A percentile compares a stretch with the other conserved stretches of the same genome.
These are phyloP conservation scores for Carpinus viminea DNA, from an alignment of 306 rosid genomes.

Conservation along the genomic window DNA sequence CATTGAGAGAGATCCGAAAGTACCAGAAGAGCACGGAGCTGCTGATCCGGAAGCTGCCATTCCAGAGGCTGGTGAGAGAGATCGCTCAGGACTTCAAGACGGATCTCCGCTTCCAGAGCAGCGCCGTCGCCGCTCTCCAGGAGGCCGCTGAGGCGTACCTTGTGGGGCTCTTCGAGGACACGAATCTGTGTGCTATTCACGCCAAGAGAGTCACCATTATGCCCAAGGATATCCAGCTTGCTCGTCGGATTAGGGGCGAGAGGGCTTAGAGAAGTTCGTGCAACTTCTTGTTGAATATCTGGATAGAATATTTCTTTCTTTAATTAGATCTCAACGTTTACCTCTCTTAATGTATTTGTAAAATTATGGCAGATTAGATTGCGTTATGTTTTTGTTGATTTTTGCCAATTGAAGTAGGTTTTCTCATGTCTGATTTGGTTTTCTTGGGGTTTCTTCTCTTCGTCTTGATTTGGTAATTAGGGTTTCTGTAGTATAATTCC, in stretches of 20 bases:
- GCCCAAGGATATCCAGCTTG: slow-evolving; percentile 43
- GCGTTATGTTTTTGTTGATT: not conserved
- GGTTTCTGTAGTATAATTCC: too few species aligned
- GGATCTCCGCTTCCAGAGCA: slow-evolving; percentile 6
- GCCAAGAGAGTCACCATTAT: slow-evolving; percentile 42
- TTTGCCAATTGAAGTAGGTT: too few species aligned
- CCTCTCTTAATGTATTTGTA: not conserved
- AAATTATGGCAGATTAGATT: not conserved
- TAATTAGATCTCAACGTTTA: too few species aligned
- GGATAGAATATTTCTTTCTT: too few species aligned
- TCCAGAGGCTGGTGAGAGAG: slow-evolving; percentile 38
- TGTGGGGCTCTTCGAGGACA: slow-evolving; percentile 41
- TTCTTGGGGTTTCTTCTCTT: too few species aligned
- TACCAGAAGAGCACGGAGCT: slow-evolving; percentile 42
- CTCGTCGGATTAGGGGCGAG: slow-evolving; percentile 37
- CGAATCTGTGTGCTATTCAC: slow-evolving; percentile 39
- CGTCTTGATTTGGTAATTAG: too few species aligned
- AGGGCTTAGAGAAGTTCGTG: not conserved
- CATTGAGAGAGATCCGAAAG: slow-evolving; percentile 36
- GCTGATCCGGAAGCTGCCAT: slow-evolving; percentile 34
- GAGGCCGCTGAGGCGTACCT: slow-evolving; percentile 40
- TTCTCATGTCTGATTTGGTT: too few species aligned
- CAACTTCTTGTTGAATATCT: too few species aligned
- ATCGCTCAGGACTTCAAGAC: slow-evolving; percentile 39
- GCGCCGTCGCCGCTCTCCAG: slow-evolving; percentile 28